Conservation (phyloP, 768 basidiomycete genomes). For the Xanthoconium stramineum region DNA sequence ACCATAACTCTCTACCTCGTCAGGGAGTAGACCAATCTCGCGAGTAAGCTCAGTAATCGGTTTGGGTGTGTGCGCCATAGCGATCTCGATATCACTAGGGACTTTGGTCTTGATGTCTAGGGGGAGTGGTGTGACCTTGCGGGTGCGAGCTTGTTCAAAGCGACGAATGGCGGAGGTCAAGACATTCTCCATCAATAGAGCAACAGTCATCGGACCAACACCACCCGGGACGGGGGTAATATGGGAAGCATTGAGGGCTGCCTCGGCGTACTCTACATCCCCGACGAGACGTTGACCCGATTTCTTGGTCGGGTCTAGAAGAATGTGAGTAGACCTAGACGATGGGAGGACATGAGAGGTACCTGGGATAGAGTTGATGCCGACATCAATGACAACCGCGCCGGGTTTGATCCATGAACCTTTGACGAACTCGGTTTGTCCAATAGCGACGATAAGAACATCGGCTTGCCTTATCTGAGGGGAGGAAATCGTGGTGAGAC, state of each 20-base stretch:
- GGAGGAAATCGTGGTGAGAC: neutral
- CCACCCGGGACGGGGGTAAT: constrained; percentile 99
- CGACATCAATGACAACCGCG: constrained; percentile 95
- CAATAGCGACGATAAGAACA: constrained; percentile 95
- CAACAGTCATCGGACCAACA: constrained; percentile 99
- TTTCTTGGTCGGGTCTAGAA: constrained; percentile 81
- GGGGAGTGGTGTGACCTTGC: constrained; percentile 74
- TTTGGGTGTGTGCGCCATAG: constrained; percentile 92
- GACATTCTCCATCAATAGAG: constrained; percentile 96
- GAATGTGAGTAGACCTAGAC: neutral
- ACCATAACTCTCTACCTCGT: constrained; percentile 92
- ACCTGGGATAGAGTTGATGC: constrained; percentile 95
- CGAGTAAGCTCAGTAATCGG: constrained; percentile 76
- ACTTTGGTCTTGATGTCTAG: constrained; percentile 82
- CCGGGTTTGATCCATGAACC: constrained; percentile 96
- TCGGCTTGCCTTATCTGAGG: constrained; percentile 79
- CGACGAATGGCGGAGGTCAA: constrained; percentile 77
- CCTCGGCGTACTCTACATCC: constrained; percentile 85
- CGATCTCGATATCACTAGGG: constrained; percentile 95
- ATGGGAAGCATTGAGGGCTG: constrained; percentile 73
- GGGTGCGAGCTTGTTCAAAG: constrained; percentile 64
- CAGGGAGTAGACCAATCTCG: constrained; percentile 82
- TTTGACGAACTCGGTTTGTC: constrained; percentile 84
- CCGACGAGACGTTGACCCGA: constrained; percentile 94
- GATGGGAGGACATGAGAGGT: constrained; percentile 12